phyloP scores from a whole-genome alignment of 2,329 filamentous ascomycete genomes.

The Tolypocladium endophyticum region DNA sequence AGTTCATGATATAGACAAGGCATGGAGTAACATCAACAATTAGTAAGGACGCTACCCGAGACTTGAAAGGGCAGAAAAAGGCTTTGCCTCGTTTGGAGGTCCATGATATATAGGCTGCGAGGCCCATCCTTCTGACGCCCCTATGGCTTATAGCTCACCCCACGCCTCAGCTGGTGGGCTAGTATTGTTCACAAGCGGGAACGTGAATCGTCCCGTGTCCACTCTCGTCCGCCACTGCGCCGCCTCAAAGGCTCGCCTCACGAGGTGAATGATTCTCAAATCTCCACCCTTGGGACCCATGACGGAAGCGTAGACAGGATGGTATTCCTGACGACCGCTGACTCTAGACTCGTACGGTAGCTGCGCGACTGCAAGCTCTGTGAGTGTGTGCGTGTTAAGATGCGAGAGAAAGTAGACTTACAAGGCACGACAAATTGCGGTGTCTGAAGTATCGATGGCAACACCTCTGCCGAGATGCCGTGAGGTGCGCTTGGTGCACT shows the following conservation, averaged over 20 bases:
- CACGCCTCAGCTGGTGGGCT: background rate
- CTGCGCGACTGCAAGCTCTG: slow-evolving; percentile 15
- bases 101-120: background rate
- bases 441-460: slow-evolving; percentile 17
- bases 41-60: background rate
- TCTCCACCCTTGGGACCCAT: slow-evolving; percentile 17
- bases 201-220: slow-evolving; percentile 15
- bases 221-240: slow-evolving; percentile 17
- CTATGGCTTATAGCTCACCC: background rate
- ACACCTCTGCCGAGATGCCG: slow-evolving; percentile 14
- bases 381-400: background rate
- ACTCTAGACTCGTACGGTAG: slow-evolving; percentile 18
- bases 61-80: background rate
- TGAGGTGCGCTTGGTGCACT: slow-evolving; percentile 13
- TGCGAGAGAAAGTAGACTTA: slow-evolving; percentile 11
- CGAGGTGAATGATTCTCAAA: slow-evolving; percentile 13
- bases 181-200: slow-evolving; percentile 12
- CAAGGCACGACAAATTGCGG: slow-evolving; percentile 23
- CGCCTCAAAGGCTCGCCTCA: slow-evolving; percentile 16
- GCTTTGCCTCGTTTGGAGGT: background rate
- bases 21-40: too few relatives aligned
- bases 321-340: slow-evolving; percentile 16
- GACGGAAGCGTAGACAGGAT: slow-evolving; percentile 18
- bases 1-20: background rate
- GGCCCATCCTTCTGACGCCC: background rate